phyloP scores from a whole-genome alignment of 805 yeast genomes.

The Torulaspora maleeae region DNA sequence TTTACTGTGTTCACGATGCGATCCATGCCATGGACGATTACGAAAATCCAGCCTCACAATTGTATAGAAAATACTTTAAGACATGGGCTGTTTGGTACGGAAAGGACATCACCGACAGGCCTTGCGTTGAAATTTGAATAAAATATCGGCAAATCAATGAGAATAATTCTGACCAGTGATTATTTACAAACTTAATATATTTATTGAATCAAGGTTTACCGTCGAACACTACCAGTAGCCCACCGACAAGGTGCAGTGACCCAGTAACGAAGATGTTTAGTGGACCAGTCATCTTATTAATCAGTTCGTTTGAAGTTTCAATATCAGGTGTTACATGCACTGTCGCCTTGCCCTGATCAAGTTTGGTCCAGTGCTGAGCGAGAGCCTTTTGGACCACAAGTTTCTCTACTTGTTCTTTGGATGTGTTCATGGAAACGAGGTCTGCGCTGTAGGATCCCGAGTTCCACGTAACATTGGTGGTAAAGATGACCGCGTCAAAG shows the following conservation, averaged over 20 bases:
- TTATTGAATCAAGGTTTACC: slow-evolving; percentile 11
- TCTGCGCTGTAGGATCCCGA: slow-evolving; percentile 76
- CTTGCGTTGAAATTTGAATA: slow-evolving; percentile 36
- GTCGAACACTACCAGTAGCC: slow-evolving; percentile 80
- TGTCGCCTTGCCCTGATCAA: slow-evolving; percentile 41
- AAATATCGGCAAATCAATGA: background rate
- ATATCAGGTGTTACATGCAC: slow-evolving; percentile 63
- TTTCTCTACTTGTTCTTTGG: slow-evolving; percentile 72
- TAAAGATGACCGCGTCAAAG: slow-evolving; percentile 77
- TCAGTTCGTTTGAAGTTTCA: slow-evolving; percentile 59
- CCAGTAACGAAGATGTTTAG: slow-evolving; percentile 89
- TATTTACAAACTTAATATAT: background rate
- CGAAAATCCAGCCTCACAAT: slow-evolving; percentile 32
- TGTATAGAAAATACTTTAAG: slow-evolving; percentile 43
- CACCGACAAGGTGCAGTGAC: slow-evolving; percentile 91
- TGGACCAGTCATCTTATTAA: slow-evolving; percentile 35
- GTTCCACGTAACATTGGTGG: slow-evolving; percentile 90
- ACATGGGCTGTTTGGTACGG: slow-evolving; percentile 67
- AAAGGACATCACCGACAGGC: slow-evolving; percentile 58
- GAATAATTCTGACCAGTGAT: background rate
- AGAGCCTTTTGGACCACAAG: slow-evolving; percentile 74
- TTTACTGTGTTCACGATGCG: slow-evolving; percentile 54
- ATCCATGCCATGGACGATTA: slow-evolving; percentile 51
- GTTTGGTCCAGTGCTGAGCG: slow-evolving; percentile 60
- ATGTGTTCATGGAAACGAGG: slow-evolving; percentile 78